Base-by-base conservation (phyloP, 257 asterid species). In the Misopates orontium region DNA sequence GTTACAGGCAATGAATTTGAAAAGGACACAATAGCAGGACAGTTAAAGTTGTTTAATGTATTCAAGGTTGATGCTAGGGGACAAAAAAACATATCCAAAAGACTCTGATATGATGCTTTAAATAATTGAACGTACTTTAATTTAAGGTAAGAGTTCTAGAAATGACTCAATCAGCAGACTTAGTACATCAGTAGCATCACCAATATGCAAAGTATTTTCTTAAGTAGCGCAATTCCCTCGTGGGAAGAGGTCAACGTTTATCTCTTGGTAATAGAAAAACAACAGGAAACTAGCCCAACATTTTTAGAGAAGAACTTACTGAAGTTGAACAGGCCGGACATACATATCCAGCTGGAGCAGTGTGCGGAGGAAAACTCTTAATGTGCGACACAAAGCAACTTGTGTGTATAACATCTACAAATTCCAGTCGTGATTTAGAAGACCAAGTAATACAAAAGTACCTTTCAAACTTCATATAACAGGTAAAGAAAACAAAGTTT, bases 341-440 rank as follows among this genome's bases (percentile, higher is more conserved):
- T 58, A 76, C 81, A 62, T 88, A 90, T 56, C 93, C 97, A 77
- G 96, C 87, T 17, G 97, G 95, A 70, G 95, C 89, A 54, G 97
- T 88, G 64, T 86, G 88, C 16, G 77, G 87, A 22, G 96, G 91
- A 62, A 88, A 90, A 60, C 89, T 81, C 77, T 86, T 88, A 62
- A 90, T 69, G 70, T 90, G 97, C 14, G 95, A 84, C 68, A 84
- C 84, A 66, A 90, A 76, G 77, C 97, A 90, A 77, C 77, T 86
- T 14, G 91, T 83, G 68, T 90, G 97, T 28, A 84, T 88, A 21
- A 77, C 82, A 83, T 90, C 96, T 90, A 81, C 66, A 75, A n/a
- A 61, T 55, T 25, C 22, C 52, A 78, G 66, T 36, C 10, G 57
- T 39, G 55, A 61, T 41, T 55, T 25, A 61, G 49, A 17, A 69